phyloP scores from a whole-genome alignment of 2,329 filamentous ascomycete genomes.

The Drechslerella stenobrocha region DNA sequence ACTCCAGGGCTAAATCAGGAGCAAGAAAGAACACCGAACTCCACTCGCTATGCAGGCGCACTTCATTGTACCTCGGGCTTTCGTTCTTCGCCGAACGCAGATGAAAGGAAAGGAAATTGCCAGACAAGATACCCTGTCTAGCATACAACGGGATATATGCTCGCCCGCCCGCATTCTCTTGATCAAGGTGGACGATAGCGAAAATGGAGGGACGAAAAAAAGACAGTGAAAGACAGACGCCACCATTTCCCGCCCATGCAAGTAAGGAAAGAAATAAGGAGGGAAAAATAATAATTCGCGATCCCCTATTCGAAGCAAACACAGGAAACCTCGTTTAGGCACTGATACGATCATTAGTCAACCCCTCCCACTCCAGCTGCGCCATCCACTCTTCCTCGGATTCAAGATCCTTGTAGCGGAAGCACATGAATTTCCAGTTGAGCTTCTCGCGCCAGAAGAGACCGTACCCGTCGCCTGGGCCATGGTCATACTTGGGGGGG shows the following conservation, averaged over 20 bases:
- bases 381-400: slow-evolving; percentile 36
- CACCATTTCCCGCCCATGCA: not conserved
- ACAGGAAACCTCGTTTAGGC: slow-evolving; percentile 9
- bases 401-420: slow-evolving; percentile 68
- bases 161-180: not conserved
- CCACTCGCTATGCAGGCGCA: slow-evolving; percentile 40
- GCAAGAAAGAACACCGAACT: slow-evolving; percentile 6
- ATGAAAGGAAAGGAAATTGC: not conserved
- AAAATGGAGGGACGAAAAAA: not conserved
- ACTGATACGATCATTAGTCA: slow-evolving; percentile 28
- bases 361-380: slow-evolving; percentile 24
- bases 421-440: slow-evolving; percentile 82
- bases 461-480: slow-evolving; percentile 65
- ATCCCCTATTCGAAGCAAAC: not conserved
- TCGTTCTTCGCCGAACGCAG: not conserved
- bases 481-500: slow-evolving; percentile 34
- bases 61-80: not conserved
- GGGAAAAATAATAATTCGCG: slow-evolving; percentile 3
- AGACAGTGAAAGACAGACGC: too few species aligned
- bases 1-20: slow-evolving; percentile 14
- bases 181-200: not conserved
- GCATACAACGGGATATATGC: too few species aligned
- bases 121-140: too few species aligned
- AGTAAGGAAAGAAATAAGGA: slow-evolving; percentile 3
- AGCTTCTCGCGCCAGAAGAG: slow-evolving; percentile 74